Base-by-base conservation (phyloP, 306 rosid species). In the Trichosanthes cucumerina region DNA sequence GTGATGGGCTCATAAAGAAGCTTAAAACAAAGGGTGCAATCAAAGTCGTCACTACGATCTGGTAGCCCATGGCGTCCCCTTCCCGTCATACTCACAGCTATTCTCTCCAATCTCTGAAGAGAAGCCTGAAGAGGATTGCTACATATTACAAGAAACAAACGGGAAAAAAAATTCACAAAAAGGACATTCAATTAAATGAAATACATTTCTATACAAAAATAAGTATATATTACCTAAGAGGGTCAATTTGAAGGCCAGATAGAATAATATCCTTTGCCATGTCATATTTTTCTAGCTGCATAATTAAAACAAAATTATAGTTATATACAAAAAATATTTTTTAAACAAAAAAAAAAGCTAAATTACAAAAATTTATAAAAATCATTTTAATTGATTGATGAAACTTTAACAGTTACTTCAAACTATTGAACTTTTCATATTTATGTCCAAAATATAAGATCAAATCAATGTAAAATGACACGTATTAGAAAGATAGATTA, bases 21-120 rank as follows among this genome's bases (percentile, higher is more conserved):
- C 87, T 96, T 96, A 83, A 92, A 84, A 86, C 99, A 96, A 76
- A 96, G 82, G 44, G 96, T 92, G 85, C 99, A 92, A 87, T 96
- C 93, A 81, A 88, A 96, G 56, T 96, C 99, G 81, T 91, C 98
- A 79, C 83, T 88, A 13, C 91, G 91, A 70, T 96, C 96, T 69
- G 93, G 83, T 65, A 81, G 89, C 70, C 80, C 89, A 65, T 86
- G 90, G 79, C 77, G 78, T 54, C 86, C 82, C 54, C 46, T 82
- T 80, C 87, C 81, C 16, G 77, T 64, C 76, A 80, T 75, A 78
- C 77, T 82, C 79, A 85, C 85, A 83, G 82, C 81, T 66, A 76
- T 72, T 77, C 84, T 82, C 86, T 90, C 92, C 90, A 96, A 81
- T 70, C 82, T 85, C 87, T 88, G 88, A 81, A 95, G 93, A 81